Percentiles rank a stretch among this genome's conserved stretches.
These are phyloP conservation scores for Mycena sanguinolenta DNA, from an alignment of 768 basidiomycete species.

Conservation along the genomic window DNA sequence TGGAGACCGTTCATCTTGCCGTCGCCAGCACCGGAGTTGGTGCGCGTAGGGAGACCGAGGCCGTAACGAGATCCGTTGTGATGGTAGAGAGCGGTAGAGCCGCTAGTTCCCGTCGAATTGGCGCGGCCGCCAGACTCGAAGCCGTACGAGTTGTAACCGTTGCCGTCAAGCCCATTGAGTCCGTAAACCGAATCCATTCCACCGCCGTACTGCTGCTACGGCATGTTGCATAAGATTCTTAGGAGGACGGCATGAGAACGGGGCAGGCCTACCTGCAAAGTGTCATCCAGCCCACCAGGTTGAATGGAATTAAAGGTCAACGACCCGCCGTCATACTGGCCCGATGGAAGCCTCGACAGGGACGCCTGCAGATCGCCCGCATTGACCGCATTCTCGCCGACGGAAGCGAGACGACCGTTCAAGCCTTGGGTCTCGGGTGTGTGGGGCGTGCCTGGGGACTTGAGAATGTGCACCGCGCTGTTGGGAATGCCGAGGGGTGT, in stretches of 20 bases:
- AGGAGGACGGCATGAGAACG: constrained; percentile 21
- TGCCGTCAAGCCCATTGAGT: constrained; percentile 64
- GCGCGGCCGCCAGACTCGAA: constrained; percentile 63
- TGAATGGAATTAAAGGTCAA: constrained; percentile 69
- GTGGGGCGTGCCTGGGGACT: constrained; percentile 78
- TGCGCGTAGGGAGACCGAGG: constrained; percentile 69
- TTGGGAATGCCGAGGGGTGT: constrained; percentile 78
- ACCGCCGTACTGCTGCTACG: constrained; percentile 62
- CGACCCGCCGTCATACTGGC: constrained; percentile 68
- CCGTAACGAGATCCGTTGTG: constrained; percentile 86
- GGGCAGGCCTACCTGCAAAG: constrained; percentile 58
- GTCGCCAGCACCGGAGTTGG: constrained; percentile 63
- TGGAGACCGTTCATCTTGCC: constrained; percentile 91
- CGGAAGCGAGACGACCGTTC: constrained; percentile 72
- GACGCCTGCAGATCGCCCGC: constrained; percentile 77
- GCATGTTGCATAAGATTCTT: constrained; percentile 18
- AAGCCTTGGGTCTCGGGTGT: constrained; percentile 70
- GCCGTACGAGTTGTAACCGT: constrained; percentile 70
- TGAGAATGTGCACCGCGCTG: constrained; percentile 64
- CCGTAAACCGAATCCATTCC: constrained; percentile 66
- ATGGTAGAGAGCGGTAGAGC: constrained; percentile 84
- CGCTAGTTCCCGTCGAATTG: constrained; percentile 53
- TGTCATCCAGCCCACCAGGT: constrained; percentile 64
- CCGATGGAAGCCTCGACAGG: constrained; percentile 73
- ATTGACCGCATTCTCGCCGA: constrained; percentile 65